Evolutionary conservation across 495 filamentous ascomycete genomes (phyloP).

Genomic region (Xylaria grammica): DNA sequence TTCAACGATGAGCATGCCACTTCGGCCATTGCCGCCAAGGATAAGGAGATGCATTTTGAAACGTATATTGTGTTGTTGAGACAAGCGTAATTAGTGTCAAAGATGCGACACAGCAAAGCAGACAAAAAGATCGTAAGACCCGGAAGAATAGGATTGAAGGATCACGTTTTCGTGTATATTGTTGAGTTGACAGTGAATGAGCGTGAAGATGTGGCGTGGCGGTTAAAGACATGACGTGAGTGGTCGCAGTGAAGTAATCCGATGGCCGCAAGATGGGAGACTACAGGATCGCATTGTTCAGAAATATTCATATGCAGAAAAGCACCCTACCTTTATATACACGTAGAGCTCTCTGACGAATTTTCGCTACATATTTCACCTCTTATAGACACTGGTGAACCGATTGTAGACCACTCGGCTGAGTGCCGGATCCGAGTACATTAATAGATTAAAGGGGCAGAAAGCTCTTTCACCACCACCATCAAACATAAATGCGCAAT

Average conservation of each 20-base stretch:
- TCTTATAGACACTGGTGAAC: too few species aligned
- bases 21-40: constrained; percentile 50
- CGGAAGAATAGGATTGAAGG: too few species aligned
- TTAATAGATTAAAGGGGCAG: not conserved
- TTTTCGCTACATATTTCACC: too few species aligned
- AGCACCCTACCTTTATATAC: not conserved
- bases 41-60: constrained; percentile 48
- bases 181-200: too few species aligned
- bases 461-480: not conserved
- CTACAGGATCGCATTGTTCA: not conserved
- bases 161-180: too few species aligned
- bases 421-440: not conserved
- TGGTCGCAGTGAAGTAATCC: not conserved
- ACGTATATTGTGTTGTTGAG: not conserved
- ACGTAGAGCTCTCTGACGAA: too few species aligned
- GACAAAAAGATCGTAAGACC: too few species aligned
- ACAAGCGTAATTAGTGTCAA: not conserved
- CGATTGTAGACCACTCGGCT: too few species aligned
- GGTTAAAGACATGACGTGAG: too few species aligned
- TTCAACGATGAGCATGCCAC: constrained; percentile 45
- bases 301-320: constrained; percentile 2
- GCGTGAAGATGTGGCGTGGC: too few species aligned
- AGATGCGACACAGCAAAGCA: not conserved
- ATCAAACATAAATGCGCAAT: too few species aligned
- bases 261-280: not conserved